phyloP scores from a whole-genome alignment of 139 green algal species.

The Picochlorum sp. region DNA sequence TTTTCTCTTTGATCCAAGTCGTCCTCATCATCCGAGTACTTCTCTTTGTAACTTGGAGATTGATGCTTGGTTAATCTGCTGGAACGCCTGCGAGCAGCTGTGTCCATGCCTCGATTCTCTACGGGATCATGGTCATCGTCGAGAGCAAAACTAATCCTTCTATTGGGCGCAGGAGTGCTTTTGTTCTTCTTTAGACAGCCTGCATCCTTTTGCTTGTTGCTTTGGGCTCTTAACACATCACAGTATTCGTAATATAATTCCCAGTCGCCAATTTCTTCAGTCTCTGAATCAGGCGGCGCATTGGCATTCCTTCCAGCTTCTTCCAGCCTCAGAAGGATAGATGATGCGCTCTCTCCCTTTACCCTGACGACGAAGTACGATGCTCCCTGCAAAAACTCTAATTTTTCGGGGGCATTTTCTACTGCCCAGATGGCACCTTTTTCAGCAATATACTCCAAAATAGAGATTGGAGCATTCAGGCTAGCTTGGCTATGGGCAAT shows the following conservation, averaged over 20 bases:
- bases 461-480: constrained; percentile 12
- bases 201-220: neutral
- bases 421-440: constrained; percentile 12
- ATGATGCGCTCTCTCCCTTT: neutral
- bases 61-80: neutral
- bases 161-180: neutral
- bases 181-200: neutral
- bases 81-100: neutral
- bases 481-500: constrained; percentile 9
- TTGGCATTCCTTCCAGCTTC: neutral
- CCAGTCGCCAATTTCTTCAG: neutral
- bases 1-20: too few species aligned
- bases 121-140: neutral
- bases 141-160: neutral
- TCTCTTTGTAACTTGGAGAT: neutral
- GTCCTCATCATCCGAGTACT: neutral
- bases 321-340: neutral
- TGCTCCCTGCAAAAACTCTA: constrained; percentile 28
- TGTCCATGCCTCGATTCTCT: neutral
- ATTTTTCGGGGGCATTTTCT: neutral
- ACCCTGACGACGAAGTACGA: constrained; percentile 15
- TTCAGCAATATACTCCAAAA: constrained; percentile 5
- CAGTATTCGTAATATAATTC: constrained; percentile 17
- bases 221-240: neutral
- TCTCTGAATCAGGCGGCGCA: neutral